phyloP scores from a whole-genome alignment of 2,329 filamentous ascomycete species.

The Diaporthe sp. region DNA sequence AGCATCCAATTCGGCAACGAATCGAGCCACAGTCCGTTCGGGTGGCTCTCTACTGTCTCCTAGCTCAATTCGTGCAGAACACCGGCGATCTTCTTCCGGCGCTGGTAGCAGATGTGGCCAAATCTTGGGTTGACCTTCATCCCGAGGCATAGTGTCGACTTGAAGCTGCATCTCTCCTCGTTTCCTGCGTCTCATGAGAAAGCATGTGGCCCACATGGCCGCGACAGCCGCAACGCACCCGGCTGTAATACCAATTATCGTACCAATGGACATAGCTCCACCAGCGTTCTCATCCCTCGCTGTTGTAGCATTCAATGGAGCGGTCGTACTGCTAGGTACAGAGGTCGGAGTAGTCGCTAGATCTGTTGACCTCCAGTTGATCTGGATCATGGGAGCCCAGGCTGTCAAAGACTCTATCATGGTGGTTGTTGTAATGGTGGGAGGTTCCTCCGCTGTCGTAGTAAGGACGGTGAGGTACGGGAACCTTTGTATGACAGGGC shows the following conservation, averaged over 20 bases:
- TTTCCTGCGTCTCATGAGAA: not conserved
- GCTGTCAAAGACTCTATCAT: constrained; percentile 7
- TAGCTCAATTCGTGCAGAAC: not conserved
- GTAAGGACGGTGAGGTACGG: not conserved
- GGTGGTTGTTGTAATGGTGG: not conserved
- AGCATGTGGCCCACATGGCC: not conserved
- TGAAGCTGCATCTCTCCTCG: too few relatives aligned
- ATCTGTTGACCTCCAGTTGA: constrained; percentile 22
- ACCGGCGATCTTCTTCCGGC: too few relatives aligned
- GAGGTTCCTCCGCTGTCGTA: not conserved
- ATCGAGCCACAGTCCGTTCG: too few relatives aligned
- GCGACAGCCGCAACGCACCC: too few relatives aligned
- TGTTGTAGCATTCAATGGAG: not conserved
- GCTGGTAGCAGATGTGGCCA: too few relatives aligned
- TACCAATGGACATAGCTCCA: not conserved
- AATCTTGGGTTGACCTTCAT: too few relatives aligned
- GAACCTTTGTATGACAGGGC: not conserved
- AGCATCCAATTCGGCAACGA: not conserved
- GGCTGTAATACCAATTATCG: not conserved
- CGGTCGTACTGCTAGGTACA: too few relatives aligned
- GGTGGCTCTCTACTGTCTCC: too few relatives aligned
- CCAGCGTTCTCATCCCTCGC: not conserved
- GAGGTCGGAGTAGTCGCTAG: too few relatives aligned
- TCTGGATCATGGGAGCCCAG: constrained; percentile 33
- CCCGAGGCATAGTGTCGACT: too few relatives aligned